A percentile compares a stretch with the other conserved stretches of the same genome.
These are phyloP conservation scores for Candida schatavii DNA, from an alignment of 805 yeast species.

Conservation along the genomic window DNA sequence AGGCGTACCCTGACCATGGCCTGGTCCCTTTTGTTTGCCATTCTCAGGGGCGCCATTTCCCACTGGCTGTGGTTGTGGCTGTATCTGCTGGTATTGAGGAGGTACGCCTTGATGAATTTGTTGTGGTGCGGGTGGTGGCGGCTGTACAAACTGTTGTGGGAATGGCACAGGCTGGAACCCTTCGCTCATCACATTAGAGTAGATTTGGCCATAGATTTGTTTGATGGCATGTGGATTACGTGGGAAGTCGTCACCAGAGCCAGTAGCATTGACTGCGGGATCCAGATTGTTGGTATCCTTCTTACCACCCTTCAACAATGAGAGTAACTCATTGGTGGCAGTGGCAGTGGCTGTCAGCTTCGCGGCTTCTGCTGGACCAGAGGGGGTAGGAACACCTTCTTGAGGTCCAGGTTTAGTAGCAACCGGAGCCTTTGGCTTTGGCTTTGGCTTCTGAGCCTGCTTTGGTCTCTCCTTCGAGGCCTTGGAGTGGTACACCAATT, in stretches of 20 bases:
- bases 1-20: neutral
- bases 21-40: slow-evolving; percentile 6
- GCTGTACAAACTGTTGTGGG: slow-evolving; percentile 6
- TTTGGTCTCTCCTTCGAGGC: slow-evolving; percentile 46
- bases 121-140: slow-evolving; percentile 6
- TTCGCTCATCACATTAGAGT: slow-evolving; percentile 41
- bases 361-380: slow-evolving; percentile 4
- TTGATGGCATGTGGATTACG: slow-evolving; percentile 32
- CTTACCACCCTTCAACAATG: slow-evolving; percentile 37
- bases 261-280: slow-evolving; percentile 6
- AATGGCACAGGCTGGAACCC: slow-evolving; percentile 16
- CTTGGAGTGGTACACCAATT: slow-evolving; percentile 72
- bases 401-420: slow-evolving; percentile 4
- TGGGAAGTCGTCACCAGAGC: slow-evolving; percentile 12
- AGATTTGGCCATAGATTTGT: slow-evolving; percentile 42
- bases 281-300: slow-evolving; percentile 3
- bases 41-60: slow-evolving; percentile 1
- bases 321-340: slow-evolving; percentile 42
- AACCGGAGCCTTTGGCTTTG: slow-evolving; percentile 10
- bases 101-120: slow-evolving; percentile 6
- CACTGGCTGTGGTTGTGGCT: neutral
- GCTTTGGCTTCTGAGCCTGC: slow-evolving; percentile 10
- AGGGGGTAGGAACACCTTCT: neutral
- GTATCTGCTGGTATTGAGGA: slow-evolving; percentile 4
- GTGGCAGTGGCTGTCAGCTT: slow-evolving; percentile 17